These are phyloP conservation scores for Aspergillus aculeatinus DNA, from an alignment of 2,329 filamentous ascomycete genomes.

Conservation along the genomic window DNA sequence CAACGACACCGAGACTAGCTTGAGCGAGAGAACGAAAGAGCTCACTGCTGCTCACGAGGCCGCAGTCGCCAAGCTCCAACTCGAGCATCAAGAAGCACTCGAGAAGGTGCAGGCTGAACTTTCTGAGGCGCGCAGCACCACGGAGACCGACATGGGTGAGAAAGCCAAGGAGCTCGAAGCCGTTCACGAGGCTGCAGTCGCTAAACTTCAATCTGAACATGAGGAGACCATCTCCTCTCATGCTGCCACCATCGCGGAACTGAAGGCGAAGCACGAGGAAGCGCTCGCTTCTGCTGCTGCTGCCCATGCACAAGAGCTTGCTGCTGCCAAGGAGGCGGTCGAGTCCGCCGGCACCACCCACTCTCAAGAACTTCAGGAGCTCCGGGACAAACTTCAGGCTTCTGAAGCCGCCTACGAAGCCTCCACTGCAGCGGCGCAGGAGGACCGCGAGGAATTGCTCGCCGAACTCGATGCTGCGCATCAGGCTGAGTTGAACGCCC, in stretches of 20 bases:
- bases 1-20: background rate
- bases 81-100: background rate
- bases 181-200: slow-evolving; percentile 15
- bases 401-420: slow-evolving; percentile 21
- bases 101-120: background rate
- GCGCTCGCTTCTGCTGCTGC: slow-evolving; percentile 25
- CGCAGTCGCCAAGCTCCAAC: background rate
- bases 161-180: slow-evolving; percentile 30
- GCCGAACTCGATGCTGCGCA: slow-evolving; percentile 33
- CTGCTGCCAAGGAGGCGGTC: slow-evolving; percentile 30
- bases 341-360: slow-evolving; percentile 32
- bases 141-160: slow-evolving; percentile 22
- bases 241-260: slow-evolving; percentile 28
- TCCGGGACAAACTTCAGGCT: slow-evolving; percentile 34
- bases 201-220: slow-evolving; percentile 33
- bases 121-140: background rate
- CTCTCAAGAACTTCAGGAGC: slow-evolving; percentile 34
- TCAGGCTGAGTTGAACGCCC: slow-evolving; percentile 32
- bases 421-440: slow-evolving; percentile 20
- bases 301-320: slow-evolving; percentile 36
- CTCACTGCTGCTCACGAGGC: background rate
- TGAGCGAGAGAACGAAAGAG: background rate
- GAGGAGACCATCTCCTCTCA: slow-evolving; percentile 26
- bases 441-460: slow-evolving; percentile 31
- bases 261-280: slow-evolving; percentile 21